Evolutionary conservation across 2,329 filamentous ascomycete species (phyloP).

Genomic region (Colletotrichum agaves): DNA sequence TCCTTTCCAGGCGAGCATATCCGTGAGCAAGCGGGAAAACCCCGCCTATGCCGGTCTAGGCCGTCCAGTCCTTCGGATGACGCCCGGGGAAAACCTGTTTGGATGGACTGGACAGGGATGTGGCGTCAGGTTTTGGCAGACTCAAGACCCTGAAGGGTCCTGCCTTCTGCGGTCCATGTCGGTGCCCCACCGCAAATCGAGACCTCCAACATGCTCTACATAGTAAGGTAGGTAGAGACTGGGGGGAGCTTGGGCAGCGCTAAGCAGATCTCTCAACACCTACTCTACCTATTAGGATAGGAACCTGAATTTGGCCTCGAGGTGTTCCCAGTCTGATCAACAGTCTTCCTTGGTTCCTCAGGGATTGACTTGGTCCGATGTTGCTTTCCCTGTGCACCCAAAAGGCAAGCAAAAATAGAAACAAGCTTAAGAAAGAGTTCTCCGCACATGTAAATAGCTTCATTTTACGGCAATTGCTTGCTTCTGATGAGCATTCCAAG

Average conservation of each 20-base stretch:
- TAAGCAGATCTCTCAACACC: neutral
- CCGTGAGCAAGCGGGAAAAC: neutral
- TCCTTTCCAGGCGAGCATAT: neutral
- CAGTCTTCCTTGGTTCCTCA: neutral
- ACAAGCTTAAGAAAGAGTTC: neutral
- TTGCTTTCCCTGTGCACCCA: slow-evolving; percentile 1
- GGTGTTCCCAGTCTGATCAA: slow-evolving; percentile 1
- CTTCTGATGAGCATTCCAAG: neutral
- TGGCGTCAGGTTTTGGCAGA: slow-evolving; percentile 21
- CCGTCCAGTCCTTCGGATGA: slow-evolving; percentile 22
- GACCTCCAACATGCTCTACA: neutral
- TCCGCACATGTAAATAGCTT: neutral
- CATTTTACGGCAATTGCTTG: neutral
- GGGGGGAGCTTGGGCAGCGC: neutral
- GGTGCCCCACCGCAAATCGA: neutral
- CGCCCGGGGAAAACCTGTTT: slow-evolving; percentile 32
- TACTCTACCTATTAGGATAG: too few relatives aligned
- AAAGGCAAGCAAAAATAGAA: neutral
- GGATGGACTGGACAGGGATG: slow-evolving; percentile 23
- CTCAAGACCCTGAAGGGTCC: slow-evolving; percentile 32
- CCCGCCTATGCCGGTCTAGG: slow-evolving; percentile 1
- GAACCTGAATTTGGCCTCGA: neutral
- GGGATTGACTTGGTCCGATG: slow-evolving; percentile 1
- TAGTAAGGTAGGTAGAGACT: too few relatives aligned
- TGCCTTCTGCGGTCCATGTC: slow-evolving; percentile 12